Conservation (phyloP, 345 rosid genomes). For the Ceriops decandra region DNA sequence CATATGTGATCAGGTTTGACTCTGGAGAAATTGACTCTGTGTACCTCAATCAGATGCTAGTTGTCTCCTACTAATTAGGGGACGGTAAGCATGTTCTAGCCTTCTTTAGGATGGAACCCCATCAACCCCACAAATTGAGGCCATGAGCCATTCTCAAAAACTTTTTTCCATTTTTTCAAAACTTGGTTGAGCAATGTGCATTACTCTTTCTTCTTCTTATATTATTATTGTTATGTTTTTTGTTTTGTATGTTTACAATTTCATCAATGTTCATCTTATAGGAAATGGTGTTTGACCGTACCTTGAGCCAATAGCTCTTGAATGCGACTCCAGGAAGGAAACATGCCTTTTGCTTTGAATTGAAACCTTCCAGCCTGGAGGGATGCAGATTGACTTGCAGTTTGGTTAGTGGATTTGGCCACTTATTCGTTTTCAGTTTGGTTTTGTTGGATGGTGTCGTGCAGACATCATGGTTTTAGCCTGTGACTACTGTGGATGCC, state of each 20-base stretch:
- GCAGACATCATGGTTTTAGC: constrained; percentile 11
- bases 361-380: constrained; percentile 13
- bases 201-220: not conserved
- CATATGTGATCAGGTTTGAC: constrained; percentile 31
- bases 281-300: constrained; percentile 19
- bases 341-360: not conserved
- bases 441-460: constrained; percentile 27
- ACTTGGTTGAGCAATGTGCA: not conserved
- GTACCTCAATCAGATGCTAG: not conserved
- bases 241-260: not conserved
- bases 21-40: not conserved
- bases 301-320: constrained; percentile 11
- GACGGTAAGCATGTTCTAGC: not conserved
- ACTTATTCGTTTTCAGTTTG: constrained; percentile 11
- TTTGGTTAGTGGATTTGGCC: constrained; percentile 14
- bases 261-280: constrained; percentile 4
- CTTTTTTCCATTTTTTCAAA: not conserved
- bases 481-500: constrained; percentile 5
- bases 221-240: not conserved
- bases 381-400: constrained; percentile 19
- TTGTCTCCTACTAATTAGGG: not conserved
- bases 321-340: constrained; percentile 14
- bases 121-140: too few relatives aligned
- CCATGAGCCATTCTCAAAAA: too few relatives aligned
- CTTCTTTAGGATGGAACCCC: not conserved